Evolutionary conservation across 306 rosid genomes (phyloP).

Genomic region (Hippophae gyantsensis): DNA sequence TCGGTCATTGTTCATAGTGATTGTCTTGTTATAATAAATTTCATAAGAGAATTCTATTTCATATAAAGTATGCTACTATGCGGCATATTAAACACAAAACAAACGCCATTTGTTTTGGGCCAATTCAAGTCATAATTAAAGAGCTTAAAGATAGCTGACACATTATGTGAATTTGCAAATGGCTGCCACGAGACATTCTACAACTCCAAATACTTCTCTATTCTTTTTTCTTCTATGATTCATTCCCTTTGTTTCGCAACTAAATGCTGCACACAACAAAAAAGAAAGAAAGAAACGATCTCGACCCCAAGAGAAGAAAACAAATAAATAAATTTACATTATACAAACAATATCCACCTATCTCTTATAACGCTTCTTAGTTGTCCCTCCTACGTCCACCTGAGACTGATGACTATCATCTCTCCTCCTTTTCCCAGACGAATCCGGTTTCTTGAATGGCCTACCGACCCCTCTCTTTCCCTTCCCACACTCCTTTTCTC

Average conservation of each 20-base stretch:
- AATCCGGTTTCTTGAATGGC: conserved; percentile 23
- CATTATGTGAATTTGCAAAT: conserved; percentile 9
- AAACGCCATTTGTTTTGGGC: too few relatives aligned
- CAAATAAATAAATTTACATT: conserved; percentile 24
- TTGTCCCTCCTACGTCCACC: conserved; percentile 21
- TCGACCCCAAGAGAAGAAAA: conserved; percentile 7
- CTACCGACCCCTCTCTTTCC: conserved; percentile 32
- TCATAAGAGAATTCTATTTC: too few relatives aligned
- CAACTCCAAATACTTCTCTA: conserved; percentile 4
- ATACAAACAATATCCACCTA: conserved; percentile 8
- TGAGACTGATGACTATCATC: conserved; percentile 16
- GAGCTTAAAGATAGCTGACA: too few relatives aligned
- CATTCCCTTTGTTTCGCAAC: conserved; percentile 10
- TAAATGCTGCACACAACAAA: neutral
- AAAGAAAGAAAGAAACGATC: neutral
- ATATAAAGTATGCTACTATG: too few relatives aligned
- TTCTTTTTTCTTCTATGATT: neutral
- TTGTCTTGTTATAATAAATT: too few relatives aligned
- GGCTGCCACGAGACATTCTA: conserved; percentile 17
- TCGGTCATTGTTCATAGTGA: too few relatives aligned
- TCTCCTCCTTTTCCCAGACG: conserved; percentile 17
- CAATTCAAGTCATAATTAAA: too few relatives aligned
- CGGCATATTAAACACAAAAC: too few relatives aligned
- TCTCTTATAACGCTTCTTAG: conserved; percentile 38
- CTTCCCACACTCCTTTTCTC: conserved; percentile 21